Conservation (phyloP, 192 early-diverging fungal genomes). For the Rhizophlyctis rosea region DNA sequence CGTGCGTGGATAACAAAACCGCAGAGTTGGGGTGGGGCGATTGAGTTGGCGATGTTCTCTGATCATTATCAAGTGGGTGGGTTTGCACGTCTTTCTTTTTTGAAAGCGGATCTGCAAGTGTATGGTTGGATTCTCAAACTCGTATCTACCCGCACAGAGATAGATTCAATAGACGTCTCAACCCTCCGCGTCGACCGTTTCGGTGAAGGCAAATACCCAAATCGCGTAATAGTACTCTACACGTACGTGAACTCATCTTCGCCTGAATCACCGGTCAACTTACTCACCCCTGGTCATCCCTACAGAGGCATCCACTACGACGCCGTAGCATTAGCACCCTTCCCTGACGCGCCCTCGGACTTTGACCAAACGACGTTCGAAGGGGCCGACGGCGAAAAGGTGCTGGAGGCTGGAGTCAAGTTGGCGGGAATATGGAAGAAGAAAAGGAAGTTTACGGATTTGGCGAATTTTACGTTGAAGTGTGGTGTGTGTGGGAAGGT, state of each 20-base stretch:
- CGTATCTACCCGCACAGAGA: conserved; percentile 40
- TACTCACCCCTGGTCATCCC: not conserved
- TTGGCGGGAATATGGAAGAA: conserved; percentile 42
- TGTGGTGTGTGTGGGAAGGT: conserved; percentile 59
- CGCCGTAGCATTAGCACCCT: conserved; percentile 66
- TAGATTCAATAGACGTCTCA: conserved; percentile 71
- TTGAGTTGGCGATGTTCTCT: conserved; percentile 77
- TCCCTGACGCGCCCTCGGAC: conserved; percentile 46
- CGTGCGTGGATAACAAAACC: conserved; percentile 61
- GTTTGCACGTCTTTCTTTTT: too few species aligned
- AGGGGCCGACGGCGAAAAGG: conserved; percentile 18
- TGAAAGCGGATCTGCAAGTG: too few species aligned
- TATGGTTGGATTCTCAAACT: not conserved
- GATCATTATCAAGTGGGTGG: conserved; percentile 47
- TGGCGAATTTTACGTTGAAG: conserved; percentile 66
- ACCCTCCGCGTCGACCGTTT: conserved; percentile 69
- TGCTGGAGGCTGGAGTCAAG: conserved; percentile 33
- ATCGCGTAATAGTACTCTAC: conserved; percentile 54
- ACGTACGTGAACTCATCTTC: conserved; percentile 22
- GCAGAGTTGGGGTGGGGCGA: conserved; percentile 81
- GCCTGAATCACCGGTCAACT: not conserved
- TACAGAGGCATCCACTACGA: conserved; percentile 72
- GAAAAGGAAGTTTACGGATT: conserved; percentile 69
- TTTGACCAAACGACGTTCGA: conserved; percentile 74
- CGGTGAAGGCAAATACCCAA: conserved; percentile 54